Percentiles rank a stretch among this genome's conserved stretches.
Conservation (phyloP, 2,329 filamentous ascomycete species). For the Pseudocercospora eumusae region DNA sequence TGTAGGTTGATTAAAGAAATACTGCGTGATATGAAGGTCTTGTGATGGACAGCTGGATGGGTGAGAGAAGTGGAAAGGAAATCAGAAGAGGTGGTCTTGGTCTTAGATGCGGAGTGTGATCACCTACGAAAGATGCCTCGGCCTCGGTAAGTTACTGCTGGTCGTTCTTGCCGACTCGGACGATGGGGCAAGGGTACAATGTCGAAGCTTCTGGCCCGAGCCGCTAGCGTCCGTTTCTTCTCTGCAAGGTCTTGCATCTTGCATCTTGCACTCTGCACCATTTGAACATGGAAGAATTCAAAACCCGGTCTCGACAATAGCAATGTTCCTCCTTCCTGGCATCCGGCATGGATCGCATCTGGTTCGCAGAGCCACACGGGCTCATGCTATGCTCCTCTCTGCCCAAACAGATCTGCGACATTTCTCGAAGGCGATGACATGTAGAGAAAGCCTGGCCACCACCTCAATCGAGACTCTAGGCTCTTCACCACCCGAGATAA, state of each 20-base stretch:
- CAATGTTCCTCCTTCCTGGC: not conserved
- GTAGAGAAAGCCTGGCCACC: not conserved
- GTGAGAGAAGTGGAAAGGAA: slow-evolving; percentile 6
- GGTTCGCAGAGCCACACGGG: not conserved
- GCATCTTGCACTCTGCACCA: too few species aligned
- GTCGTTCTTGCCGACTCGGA: not conserved
- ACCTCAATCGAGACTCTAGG: not conserved
- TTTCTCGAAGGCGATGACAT: not conserved
- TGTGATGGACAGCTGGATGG: slow-evolving; percentile 8
- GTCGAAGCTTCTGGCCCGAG: not conserved
- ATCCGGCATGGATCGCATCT: not conserved
- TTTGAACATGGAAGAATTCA: too few species aligned
- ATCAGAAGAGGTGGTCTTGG: slow-evolving; percentile 3
- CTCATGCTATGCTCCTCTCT: not conserved
- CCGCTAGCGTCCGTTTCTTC: not conserved
- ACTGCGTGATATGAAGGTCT: not conserved
- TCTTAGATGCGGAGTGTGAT: not conserved
- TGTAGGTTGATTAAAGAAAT: not conserved
- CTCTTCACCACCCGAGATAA: not conserved
- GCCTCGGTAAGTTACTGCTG: too few species aligned
- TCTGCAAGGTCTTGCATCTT: too few species aligned
- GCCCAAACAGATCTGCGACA: not conserved
- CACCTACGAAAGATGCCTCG: not conserved
- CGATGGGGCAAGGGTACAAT: too few species aligned
- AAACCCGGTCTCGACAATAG: not conserved